These are phyloP conservation scores for Hymenoscyphus fraxineus DNA, from an alignment of 2,329 filamentous ascomycete genomes.

Conservation along the genomic window DNA sequence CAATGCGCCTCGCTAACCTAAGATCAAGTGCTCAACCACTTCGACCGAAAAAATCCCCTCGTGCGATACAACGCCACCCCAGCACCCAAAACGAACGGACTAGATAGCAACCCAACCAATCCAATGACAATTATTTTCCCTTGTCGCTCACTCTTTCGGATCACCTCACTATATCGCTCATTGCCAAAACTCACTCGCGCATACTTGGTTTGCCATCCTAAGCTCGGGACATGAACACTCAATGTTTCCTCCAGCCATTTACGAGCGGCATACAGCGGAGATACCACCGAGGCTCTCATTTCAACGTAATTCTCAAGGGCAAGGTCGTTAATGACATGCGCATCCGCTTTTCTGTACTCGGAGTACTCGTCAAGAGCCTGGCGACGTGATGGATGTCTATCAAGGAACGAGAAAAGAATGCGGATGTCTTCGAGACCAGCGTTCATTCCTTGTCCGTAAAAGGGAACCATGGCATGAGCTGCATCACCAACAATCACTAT, in stretches of 20 bases:
- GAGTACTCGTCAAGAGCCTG: constrained; percentile 77
- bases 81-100: constrained; percentile 21
- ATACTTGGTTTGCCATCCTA: constrained; percentile 93
- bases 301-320: constrained; percentile 89
- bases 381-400: constrained; percentile 59
- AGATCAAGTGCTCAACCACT: background rate
- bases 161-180: constrained; percentile 81
- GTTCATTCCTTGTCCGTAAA: constrained; percentile 98
- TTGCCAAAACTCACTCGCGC: constrained; percentile 90
- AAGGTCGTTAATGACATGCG: constrained; percentile 86
- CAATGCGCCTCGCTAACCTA: background rate
- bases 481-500: constrained; percentile 89
- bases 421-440: constrained; percentile 91
- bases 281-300: constrained; percentile 84
- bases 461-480: constrained; percentile 96
- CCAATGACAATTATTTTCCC: constrained; percentile 38
- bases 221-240: constrained; percentile 67
- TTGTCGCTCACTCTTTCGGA: constrained; percentile 65
- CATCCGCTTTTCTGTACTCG: constrained; percentile 67
- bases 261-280: constrained; percentile 70
- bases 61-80: constrained; percentile 21
- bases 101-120: constrained; percentile 18
- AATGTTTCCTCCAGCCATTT: constrained; percentile 85
- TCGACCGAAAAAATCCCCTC: constrained; percentile 7
- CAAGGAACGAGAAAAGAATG: constrained; percentile 77